phyloP scores from a whole-genome alignment of 192 early-diverging fungal species.

The Gryganskiella cystojenkinii region DNA sequence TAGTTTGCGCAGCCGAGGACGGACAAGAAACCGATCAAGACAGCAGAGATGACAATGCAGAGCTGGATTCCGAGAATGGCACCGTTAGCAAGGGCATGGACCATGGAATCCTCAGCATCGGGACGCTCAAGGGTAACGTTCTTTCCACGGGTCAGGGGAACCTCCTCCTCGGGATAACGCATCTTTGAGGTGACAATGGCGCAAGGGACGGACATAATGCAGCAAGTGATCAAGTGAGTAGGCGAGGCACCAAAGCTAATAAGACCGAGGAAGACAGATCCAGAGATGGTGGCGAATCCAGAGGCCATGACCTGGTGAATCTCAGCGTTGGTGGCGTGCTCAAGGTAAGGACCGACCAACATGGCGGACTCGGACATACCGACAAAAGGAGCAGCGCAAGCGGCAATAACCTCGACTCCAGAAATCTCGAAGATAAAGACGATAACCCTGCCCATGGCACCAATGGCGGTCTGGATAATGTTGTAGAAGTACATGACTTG shows the following conservation, averaged over 20 bases:
- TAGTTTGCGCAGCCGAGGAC: constrained; percentile 77
- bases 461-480: constrained; percentile 83
- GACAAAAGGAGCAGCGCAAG: constrained; percentile 87
- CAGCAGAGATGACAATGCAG: constrained; percentile 77
- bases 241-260: constrained; percentile 73
- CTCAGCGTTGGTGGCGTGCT: constrained; percentile 87
- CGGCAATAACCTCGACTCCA: constrained; percentile 86
- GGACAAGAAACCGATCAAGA: constrained; percentile 80
- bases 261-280: constrained; percentile 83
- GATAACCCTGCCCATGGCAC: constrained; percentile 70
- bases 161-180: constrained; percentile 85
- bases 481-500: constrained; percentile 87
- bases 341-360: constrained; percentile 83
- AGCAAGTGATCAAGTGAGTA: constrained; percentile 80
- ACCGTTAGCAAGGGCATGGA: constrained; percentile 88
- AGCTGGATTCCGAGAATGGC: constrained; percentile 85
- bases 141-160: constrained; percentile 79
- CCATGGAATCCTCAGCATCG: constrained; percentile 75
- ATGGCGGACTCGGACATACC: constrained; percentile 87
- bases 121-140: constrained; percentile 64
- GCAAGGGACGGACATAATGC: constrained; percentile 92
- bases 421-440: constrained; percentile 77
- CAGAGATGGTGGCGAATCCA: constrained; percentile 92
- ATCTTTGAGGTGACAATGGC: constrained; percentile 88
- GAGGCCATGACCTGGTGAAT: constrained; percentile 89